These are phyloP conservation scores for Daldinia childiae DNA, from an alignment of 495 filamentous ascomycete species.

Conservation along the genomic window DNA sequence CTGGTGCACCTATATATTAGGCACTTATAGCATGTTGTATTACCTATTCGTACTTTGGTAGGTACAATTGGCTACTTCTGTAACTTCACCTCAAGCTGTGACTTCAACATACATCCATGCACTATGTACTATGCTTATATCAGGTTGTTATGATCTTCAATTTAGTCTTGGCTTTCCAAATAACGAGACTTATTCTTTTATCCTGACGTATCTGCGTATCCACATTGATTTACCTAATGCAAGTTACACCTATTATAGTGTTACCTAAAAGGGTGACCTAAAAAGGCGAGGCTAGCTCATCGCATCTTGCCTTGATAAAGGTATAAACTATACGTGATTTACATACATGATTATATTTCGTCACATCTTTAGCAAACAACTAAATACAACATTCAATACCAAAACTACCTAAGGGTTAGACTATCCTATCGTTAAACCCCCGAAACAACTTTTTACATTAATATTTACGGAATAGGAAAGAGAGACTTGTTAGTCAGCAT, in stretches of 20 bases:
- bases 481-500: conserved; percentile 5
- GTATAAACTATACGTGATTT: not conserved
- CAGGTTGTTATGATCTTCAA: not conserved
- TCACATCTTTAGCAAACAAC: conserved; percentile 14
- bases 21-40: not conserved
- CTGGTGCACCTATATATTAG: not conserved
- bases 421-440: conserved; percentile 10
- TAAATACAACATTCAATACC: conserved; percentile 11
- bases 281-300: conserved; percentile 32
- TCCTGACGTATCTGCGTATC: conserved; percentile 7
- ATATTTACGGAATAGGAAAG: not conserved
- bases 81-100: not conserved
- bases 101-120: too few species aligned
- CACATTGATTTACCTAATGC: conserved; percentile 24
- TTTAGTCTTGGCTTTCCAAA: not conserved
- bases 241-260: conserved; percentile 10
- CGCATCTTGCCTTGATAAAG: conserved; percentile 13
- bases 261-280: conserved; percentile 4
- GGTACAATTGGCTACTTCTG: too few species aligned
- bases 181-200: conserved; percentile 18
- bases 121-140: not conserved
- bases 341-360: conserved; percentile 17
- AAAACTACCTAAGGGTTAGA: conserved; percentile 6
- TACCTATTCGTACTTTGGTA: too few species aligned
- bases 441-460: not conserved